A percentile compares a stretch with the other conserved stretches of the same genome.
phyloP scores from a whole-genome alignment of 2,329 filamentous ascomycete genomes.

The Clonostachys byssicola region DNA sequence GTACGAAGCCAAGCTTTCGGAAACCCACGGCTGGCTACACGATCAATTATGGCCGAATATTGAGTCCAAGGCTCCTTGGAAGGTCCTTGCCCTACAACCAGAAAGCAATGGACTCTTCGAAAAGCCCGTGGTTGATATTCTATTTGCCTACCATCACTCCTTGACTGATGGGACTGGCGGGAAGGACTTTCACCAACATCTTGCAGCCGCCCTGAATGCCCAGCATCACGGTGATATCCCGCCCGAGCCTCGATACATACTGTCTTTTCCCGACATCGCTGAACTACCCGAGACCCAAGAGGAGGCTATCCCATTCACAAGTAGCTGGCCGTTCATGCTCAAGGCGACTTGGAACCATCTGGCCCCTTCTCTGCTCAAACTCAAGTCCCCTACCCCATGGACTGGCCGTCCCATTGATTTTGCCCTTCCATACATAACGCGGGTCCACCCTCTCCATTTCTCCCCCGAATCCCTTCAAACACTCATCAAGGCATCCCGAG shows the following conservation, averaged over 20 bases:
- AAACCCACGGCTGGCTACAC: conserved; percentile 30
- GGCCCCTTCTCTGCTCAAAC: conserved; percentile 30
- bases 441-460: conserved; percentile 29
- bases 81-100: conserved; percentile 17
- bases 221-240: not conserved
- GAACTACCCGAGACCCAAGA: conserved; percentile 33
- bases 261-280: conserved; percentile 21
- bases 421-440: conserved; percentile 24
- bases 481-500: conserved; percentile 32
- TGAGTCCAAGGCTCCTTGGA: conserved; percentile 39
- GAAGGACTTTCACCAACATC: conserved; percentile 39
- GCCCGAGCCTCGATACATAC: conserved; percentile 8
- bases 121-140: conserved; percentile 23
- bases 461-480: conserved; percentile 13
- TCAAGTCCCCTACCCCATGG: conserved; percentile 24
- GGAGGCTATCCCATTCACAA: conserved; percentile 29
- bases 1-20: conserved; percentile 22
- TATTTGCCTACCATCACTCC: conserved; percentile 48
- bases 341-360: conserved; percentile 30
- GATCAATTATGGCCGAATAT: conserved; percentile 34
- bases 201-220: conserved; percentile 35
- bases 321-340: conserved; percentile 33
- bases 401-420: conserved; percentile 26
- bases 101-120: conserved; percentile 16
- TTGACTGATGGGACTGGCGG: conserved; percentile 47